A percentile compares a stretch with the other conserved stretches of the same genome.
phyloP scores from a whole-genome alignment of 177 flowering plant genomes.

The Telopea speciosissima region DNA sequence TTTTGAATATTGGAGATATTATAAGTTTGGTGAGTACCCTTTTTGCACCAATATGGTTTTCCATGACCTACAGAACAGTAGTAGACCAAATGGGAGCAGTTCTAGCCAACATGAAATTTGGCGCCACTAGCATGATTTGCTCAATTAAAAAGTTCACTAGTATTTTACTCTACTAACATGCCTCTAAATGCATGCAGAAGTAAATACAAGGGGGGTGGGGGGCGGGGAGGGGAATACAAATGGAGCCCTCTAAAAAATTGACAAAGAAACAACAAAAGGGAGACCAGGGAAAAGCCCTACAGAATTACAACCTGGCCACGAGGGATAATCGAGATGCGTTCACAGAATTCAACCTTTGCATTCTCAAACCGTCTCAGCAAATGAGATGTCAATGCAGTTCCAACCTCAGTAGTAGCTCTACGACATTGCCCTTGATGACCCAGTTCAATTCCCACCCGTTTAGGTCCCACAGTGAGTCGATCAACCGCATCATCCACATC shows the following conservation, averaged over 20 bases:
- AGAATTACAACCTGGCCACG: conserved; percentile 58
- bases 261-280: neutral
- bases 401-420: conserved; percentile 76
- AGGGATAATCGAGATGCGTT: conserved; percentile 69
- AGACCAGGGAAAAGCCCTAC: neutral
- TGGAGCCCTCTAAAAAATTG: too few relatives aligned
- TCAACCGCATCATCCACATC: conserved; percentile 87
- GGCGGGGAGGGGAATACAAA: too few relatives aligned
- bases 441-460: conserved; percentile 58
- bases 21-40: too few relatives aligned
- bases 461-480: conserved; percentile 81
- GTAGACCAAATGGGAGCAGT: too few relatives aligned
- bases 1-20: too few relatives aligned
- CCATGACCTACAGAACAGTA: too few relatives aligned
- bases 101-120: too few relatives aligned
- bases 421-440: conserved; percentile 87
- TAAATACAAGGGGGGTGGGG: neutral
- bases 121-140: too few relatives aligned
- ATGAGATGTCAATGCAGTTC: conserved; percentile 74
- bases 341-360: conserved; percentile 69
- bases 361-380: conserved; percentile 54
- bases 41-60: too few relatives aligned
- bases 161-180: neutral
- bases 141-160: too few relatives aligned
- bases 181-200: neutral